Evolutionary conservation across 2,329 filamentous ascomycete genomes (phyloP).

Genomic region (Aspergillus ibericus): DNA sequence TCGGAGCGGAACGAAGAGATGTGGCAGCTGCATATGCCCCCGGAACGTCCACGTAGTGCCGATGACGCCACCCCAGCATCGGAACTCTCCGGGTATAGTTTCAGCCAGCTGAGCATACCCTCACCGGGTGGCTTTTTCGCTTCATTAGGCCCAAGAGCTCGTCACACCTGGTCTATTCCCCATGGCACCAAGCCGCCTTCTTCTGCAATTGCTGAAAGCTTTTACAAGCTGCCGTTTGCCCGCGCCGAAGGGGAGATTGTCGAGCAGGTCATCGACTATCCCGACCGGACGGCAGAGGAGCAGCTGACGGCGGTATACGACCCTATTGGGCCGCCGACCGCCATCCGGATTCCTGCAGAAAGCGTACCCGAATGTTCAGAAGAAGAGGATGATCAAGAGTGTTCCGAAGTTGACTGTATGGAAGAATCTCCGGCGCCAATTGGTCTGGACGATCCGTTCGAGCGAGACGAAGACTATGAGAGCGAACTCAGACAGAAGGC

Average conservation of each 20-base stretch:
- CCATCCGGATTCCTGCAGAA: slow-evolving; percentile 51
- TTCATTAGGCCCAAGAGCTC: slow-evolving; percentile 71
- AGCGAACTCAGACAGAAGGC: slow-evolving; percentile 70
- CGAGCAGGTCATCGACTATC: slow-evolving; percentile 67
- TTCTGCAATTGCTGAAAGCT: slow-evolving; percentile 87
- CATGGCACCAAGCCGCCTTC: slow-evolving; percentile 64
- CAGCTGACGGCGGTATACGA: slow-evolving; percentile 37
- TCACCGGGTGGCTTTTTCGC: slow-evolving; percentile 92
- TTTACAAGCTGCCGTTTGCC: slow-evolving; percentile 83
- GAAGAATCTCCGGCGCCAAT: slow-evolving; percentile 62
- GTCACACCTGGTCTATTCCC: slow-evolving; percentile 77
- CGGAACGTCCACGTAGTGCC: slow-evolving; percentile 48
- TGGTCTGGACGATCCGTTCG: slow-evolving; percentile 55
- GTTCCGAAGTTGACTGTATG: slow-evolving; percentile 25
- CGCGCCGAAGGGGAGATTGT: slow-evolving; percentile 52
- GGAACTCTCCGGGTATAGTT: slow-evolving; percentile 63
- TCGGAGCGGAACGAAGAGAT: slow-evolving; percentile 60
- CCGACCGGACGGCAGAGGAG: slow-evolving; percentile 40
- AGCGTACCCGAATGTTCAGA: slow-evolving; percentile 28
- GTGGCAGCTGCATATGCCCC: slow-evolving; percentile 57
- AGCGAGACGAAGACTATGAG: slow-evolving; percentile 74
- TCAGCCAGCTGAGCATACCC: slow-evolving; percentile 82
- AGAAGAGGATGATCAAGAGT: slow-evolving; percentile 29
- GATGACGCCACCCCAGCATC: slow-evolving; percentile 53
- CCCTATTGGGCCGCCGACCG: slow-evolving; percentile 36